These are phyloP conservation scores for Scenedesmus sp. DNA, from an alignment of 163 green algal species.

Conservation along the genomic window DNA sequence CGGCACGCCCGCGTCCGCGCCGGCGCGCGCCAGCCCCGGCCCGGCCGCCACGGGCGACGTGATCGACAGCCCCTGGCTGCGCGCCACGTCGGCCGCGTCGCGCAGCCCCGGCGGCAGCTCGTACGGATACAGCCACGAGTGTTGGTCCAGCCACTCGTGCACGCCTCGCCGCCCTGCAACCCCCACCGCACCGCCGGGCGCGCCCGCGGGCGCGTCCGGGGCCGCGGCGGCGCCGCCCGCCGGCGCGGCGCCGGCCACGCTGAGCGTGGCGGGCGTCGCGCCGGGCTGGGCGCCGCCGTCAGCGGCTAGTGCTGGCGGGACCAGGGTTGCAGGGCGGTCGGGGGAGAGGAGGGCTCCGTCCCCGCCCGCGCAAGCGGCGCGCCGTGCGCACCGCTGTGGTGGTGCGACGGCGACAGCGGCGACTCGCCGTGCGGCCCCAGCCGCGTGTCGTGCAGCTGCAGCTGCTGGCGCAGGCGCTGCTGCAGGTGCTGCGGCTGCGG, in stretches of 20 bases:
- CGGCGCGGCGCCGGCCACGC: too few relatives aligned
- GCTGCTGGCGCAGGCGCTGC: conserved; percentile 12
- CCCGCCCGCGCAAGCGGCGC: background rate
- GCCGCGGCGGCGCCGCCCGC: background rate
- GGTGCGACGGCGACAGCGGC: conserved; percentile 33
- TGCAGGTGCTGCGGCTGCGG: background rate
- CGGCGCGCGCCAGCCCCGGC: too few relatives aligned
- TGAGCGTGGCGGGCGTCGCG: background rate
- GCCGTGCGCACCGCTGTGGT: background rate
- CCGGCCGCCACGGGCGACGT: too few relatives aligned
- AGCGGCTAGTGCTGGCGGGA: conserved; percentile 19
- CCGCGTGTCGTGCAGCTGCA: conserved; percentile 32
- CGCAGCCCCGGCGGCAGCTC: conserved; percentile 16
- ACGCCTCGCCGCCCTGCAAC: conserved; percentile 19
- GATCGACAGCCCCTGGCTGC: too few relatives aligned
- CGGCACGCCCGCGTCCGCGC: too few relatives aligned
- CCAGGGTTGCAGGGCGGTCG: conserved; percentile 38
- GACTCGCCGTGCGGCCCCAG: conserved; percentile 30
- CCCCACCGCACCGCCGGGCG: background rate
- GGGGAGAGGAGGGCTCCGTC: conserved; percentile 24
- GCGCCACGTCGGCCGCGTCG: conserved; percentile 14
- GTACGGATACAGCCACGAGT: conserved; percentile 28
- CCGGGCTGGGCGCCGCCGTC: background rate
- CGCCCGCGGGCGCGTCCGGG: background rate
- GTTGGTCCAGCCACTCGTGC: conserved; percentile 43